Evolutionary conservation across 208 protist species (phyloP), one percentile per base, ranked within the genome.

Genomic region (Wallacemonas collosoma): DNA sequence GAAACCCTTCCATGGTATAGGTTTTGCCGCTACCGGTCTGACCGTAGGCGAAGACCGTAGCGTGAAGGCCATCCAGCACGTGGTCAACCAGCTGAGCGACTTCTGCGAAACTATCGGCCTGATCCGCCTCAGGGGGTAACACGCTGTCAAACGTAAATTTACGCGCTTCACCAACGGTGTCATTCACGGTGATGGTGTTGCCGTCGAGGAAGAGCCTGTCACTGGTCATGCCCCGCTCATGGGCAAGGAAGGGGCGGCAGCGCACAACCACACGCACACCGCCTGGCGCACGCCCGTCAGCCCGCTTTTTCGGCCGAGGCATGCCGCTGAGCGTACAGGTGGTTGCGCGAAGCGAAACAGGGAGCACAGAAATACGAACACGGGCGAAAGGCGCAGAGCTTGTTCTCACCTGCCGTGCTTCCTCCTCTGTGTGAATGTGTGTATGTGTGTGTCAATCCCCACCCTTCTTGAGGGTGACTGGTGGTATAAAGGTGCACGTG

Each of bases 21-120:
- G 91, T 97, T 73, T 98, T 98, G 17, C 94, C 94, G 58, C 89
- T 93, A n/a, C 91, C 91, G 1, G 94, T 98, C 72, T 97, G 91
- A 2, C 94, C 94, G 50, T 98, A 98, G 41, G 89, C 90, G 64
- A 98, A 96, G 0, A 98, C 79, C 8, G 88, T 97, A 1, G 92
- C 90, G 72, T 95, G 89, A 50, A 95, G 85, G 3, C 93, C 93
- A 48, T 93, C 80, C 17, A 97, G 83, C 8, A 90, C 89, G 66
- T 95, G 93, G n/a, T 94, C 86, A 15, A 95, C 75, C 11, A 97
- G 68, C 15, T 90, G 93, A 0, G 64, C 65, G 0, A 94, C 81
- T 51, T 95, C 86, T 12, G 80, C 79, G 69, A 95, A 94, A 8
- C 79, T 68, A 8, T 89, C 73, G 9, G 65, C 75, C 79, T 97